Evolutionary conservation across 2,329 filamentous ascomycete genomes (phyloP), one percentile per base, ranked within the genome.

Genomic region (Beauveria rudraprayagi): DNA sequence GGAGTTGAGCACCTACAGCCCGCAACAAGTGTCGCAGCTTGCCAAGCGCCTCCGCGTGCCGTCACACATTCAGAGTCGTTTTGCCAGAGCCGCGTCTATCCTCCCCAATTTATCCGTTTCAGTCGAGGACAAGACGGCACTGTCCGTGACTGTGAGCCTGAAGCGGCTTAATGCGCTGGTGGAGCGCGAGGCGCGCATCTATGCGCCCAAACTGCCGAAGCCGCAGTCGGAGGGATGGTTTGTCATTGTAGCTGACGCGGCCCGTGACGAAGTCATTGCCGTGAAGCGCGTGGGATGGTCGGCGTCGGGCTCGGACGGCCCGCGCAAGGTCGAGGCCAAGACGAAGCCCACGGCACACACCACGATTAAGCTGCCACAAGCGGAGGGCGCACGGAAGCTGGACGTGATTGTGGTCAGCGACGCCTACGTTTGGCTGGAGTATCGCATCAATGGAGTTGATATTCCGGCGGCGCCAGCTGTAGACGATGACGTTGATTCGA

Each of bases 181-280:
- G 14, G 83, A 88, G 69, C 77, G 80, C 9, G 89, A 92, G 1
- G 86, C 84, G 54, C 84, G 88, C 63, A 89, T 97, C 70, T 96
- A 88, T 68, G 91, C 94, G 0, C 93, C 95, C 3, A 83, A 84
- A 24, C 97, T 96, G 75, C 93, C 93, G 1, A 99, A 99, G 75
- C 86, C 92, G 17, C 94, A 99, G 74, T 94, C 86, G 0, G 94
- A 99, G 70, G 92, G 92, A 0, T 97, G 88, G 83, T 97, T 99
- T 73, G 84, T 94, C 16, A 71, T 97, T 24, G 81, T 96, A 0
- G 87, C 86, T 7, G 85, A 89, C 67, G 69, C 83, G 2, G 77
- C 77, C 0, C 82, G 76, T 7, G 91, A 93, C 62, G 91, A 97
- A 66, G 81, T 97, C 44, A 74, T 96, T 4, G 93, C 89, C 3